Percentiles rank a stretch among this genome's conserved stretches.
phyloP scores from a whole-genome alignment of 129 eudicot species.

The Lactuca saligna region DNA sequence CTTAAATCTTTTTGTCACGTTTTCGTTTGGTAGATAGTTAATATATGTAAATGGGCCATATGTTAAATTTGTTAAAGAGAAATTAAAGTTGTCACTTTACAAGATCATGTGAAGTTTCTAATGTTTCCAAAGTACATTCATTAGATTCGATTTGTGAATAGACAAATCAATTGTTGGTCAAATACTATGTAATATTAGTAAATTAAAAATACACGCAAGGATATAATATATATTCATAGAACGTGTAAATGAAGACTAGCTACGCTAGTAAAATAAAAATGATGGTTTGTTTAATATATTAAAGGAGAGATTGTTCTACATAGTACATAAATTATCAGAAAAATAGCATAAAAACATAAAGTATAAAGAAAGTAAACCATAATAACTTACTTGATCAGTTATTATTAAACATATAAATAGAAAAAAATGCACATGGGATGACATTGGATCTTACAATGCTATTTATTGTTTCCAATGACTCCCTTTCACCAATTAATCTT shows the following conservation, averaged over 20 bases:
- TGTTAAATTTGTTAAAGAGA: not conserved
- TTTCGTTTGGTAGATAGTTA: conserved; percentile 3
- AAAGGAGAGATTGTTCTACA: not conserved
- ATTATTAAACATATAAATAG: no score
- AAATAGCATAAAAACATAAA: no score
- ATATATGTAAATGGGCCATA: not conserved
- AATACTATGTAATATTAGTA: no score
- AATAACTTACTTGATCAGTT: not conserved
- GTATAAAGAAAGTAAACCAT: not conserved
- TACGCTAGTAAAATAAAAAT: no score
- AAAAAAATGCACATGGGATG: not conserved
- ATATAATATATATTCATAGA: no score
- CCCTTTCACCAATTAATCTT: not conserved
- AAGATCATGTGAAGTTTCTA: not conserved
- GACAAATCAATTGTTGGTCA: no score
- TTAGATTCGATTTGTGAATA: no score
- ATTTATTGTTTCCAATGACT: not conserved
- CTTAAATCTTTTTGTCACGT: not conserved
- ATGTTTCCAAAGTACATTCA: no score
- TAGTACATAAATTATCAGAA: not conserved
- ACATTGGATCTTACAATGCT: not conserved
- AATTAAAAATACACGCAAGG: no score
- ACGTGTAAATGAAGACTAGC: not conserved
- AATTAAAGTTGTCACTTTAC: not conserved
- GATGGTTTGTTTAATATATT: no score